Percentiles rank a stretch among this genome's conserved stretches.
These are phyloP conservation scores for Domatiomyces globalis DNA, from an alignment of 2,329 filamentous ascomycete species.

Conservation along the genomic window DNA sequence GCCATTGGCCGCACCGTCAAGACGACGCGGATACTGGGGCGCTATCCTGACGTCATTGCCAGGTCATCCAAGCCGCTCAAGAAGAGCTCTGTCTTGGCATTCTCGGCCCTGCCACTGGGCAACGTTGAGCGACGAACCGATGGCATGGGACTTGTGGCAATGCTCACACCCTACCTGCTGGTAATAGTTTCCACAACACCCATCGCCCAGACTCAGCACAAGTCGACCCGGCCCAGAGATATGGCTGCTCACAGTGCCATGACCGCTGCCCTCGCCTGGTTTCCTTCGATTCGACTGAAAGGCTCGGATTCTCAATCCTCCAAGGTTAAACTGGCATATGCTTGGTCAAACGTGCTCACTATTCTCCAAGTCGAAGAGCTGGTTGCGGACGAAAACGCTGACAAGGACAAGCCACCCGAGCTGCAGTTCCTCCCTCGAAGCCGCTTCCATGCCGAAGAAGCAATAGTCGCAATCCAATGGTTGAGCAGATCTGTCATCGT, in stretches of 20 bases:
- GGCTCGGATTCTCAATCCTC: conserved; percentile 51
- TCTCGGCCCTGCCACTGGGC: conserved; percentile 79
- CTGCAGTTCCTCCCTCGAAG: conserved; percentile 71
- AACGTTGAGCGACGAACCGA: conserved; percentile 85
- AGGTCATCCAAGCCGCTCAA: conserved; percentile 56
- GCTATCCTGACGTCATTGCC: conserved; percentile 64
- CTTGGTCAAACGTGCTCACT: conserved; percentile 96
- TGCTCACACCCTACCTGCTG: conserved; percentile 86
- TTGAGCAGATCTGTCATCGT: conserved; percentile 82
- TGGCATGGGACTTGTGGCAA: conserved; percentile 75
- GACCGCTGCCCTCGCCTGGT: conserved; percentile 92
- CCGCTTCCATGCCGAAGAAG: conserved; percentile 85
- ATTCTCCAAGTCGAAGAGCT: conserved; percentile 76
- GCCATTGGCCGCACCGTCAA: conserved; percentile 73
- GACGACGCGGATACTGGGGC: conserved; percentile 76
- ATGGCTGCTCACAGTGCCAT: conserved; percentile 78
- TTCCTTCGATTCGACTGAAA: conserved; percentile 87
- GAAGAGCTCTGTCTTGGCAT: conserved; percentile 87
- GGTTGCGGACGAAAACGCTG: conserved; percentile 39
- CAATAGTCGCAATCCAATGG: conserved; percentile 95
- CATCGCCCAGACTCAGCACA: conserved; percentile 90
- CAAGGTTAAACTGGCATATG: conserved; percentile 80
- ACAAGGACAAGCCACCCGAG: conserved; percentile 62
- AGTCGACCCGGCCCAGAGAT: conserved; percentile 80
- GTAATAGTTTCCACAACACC: conserved; percentile 97